phyloP scores from a whole-genome alignment of 208 protist genomes.

The Acanthamoeba triangularis region DNA sequence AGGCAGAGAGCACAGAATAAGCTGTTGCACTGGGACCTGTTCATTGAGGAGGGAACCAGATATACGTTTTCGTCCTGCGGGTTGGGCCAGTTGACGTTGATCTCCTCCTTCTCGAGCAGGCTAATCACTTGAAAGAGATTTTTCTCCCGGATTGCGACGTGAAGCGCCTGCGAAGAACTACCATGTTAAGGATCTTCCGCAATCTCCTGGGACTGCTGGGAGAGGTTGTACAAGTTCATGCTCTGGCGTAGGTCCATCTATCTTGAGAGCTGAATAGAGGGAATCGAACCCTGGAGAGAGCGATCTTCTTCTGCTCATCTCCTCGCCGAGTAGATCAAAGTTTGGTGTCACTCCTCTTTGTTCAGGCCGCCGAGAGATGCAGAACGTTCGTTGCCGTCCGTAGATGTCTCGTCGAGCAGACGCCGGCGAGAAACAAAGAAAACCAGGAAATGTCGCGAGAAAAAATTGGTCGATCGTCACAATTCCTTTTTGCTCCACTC shows the following conservation, averaged over 20 bases:
- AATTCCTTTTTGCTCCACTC: not conserved
- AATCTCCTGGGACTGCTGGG: not conserved
- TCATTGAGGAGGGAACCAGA: not conserved
- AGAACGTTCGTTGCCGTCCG: no score
- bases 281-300: not conserved
- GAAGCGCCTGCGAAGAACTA: conserved; percentile 6
- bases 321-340: not conserved
- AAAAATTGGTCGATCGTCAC: not conserved
- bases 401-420: not conserved
- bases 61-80: conserved; percentile 24
- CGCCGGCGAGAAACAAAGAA: not conserved
- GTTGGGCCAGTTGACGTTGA: conserved; percentile 66
- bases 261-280: not conserved
- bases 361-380: no score
- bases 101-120: conserved; percentile 42
- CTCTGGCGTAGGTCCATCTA: not conserved
- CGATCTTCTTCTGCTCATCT: not conserved
- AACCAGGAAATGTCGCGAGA: not conserved
- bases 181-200: not conserved
- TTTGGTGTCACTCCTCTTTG: no score
- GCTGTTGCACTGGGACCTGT: not conserved
- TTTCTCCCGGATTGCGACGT: conserved; percentile 1
- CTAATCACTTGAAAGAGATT: conserved; percentile 44
- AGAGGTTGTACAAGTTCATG: not conserved
- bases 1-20: not conserved